Conservation (phyloP, 208 protist genomes). For the Leishmania tropica region DNA sequence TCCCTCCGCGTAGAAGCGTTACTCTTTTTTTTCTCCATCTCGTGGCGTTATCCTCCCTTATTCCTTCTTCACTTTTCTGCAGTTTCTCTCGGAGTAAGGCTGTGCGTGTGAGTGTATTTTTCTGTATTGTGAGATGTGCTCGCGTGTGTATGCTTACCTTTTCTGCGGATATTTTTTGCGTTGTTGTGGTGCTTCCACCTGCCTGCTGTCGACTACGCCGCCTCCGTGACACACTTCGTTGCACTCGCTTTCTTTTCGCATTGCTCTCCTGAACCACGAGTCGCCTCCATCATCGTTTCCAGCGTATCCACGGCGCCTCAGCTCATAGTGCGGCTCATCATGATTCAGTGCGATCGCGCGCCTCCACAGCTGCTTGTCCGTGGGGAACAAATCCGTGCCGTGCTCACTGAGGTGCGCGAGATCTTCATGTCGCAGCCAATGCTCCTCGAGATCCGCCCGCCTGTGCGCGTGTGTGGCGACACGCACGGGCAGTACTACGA, state of each 20-base stretch:
- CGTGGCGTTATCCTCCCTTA: not conserved
- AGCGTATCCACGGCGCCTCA: slow-evolving; percentile 29
- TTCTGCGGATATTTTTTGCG: not conserved
- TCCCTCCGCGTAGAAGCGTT: not conserved
- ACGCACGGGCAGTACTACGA: slow-evolving; percentile 99
- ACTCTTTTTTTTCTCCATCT: not conserved
- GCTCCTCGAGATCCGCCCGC: slow-evolving; percentile 87
- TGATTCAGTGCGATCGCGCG: slow-evolving; percentile 44
- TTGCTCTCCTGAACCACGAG: not conserved
- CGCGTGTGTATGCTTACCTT: not conserved
- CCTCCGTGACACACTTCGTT: not conserved
- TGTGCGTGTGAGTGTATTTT: not conserved
- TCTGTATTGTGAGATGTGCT: not conserved
- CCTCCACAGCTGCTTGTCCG: slow-evolving; percentile 50
- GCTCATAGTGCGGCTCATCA: slow-evolving; percentile 77
- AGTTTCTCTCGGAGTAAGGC: not conserved
- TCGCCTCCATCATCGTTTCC: not conserved
- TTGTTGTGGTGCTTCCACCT: not conserved
- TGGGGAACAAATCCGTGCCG: slow-evolving; percentile 80
- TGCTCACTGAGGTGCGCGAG: slow-evolving; percentile 78
- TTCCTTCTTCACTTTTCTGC: not conserved
- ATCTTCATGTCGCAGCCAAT: slow-evolving; percentile 92
- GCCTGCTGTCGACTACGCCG: not conserved
- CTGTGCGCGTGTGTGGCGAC: slow-evolving; percentile 94
- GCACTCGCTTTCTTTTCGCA: not conserved